Percentiles rank a stretch among this genome's conserved stretches.
phyloP scores from a whole-genome alignment of 2,329 filamentous ascomycete species.

The Macrophomina pseudophaseolina region DNA sequence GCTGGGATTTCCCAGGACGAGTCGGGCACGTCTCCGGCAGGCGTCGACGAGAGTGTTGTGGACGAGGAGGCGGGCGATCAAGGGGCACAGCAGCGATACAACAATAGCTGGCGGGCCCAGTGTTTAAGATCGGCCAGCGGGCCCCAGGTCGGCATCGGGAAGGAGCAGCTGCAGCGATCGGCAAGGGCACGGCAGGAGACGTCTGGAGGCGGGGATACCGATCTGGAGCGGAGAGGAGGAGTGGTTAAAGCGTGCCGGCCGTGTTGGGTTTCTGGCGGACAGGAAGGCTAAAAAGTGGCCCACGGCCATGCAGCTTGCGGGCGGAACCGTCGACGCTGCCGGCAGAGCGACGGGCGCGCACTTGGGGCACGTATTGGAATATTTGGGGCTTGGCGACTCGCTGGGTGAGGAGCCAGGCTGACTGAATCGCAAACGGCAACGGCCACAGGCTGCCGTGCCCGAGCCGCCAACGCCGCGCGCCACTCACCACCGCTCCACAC shows the following conservation, averaged over 20 bases:
- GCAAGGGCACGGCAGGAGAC: not conserved
- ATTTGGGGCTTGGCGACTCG: conserved; percentile 9
- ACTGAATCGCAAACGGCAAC: not conserved
- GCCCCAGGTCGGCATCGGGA: not conserved
- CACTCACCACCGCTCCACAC: not conserved
- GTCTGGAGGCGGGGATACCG: not conserved
- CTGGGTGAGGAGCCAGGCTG: not conserved
- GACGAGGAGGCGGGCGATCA: not conserved
- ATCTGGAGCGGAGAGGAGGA: not conserved
- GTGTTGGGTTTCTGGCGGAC: not conserved
- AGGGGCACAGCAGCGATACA: not conserved
- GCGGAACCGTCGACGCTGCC: not conserved
- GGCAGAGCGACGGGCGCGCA: not conserved
- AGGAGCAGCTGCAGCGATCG: not conserved
- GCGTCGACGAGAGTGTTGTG: not conserved
- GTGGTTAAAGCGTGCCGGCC: not conserved
- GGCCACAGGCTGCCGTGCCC: not conserved
- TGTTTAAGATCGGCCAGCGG: not conserved
- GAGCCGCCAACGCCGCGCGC: not conserved
- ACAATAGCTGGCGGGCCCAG: not conserved
- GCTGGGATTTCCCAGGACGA: not conserved
- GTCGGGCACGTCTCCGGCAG: not conserved
- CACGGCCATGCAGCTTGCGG: not conserved
- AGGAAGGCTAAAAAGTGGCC: conserved; percentile 10
- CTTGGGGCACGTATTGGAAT: conserved; percentile 7